These are phyloP conservation scores for Multifurca ochricompacta DNA, from an alignment of 768 basidiomycete species.

Conservation along the genomic window DNA sequence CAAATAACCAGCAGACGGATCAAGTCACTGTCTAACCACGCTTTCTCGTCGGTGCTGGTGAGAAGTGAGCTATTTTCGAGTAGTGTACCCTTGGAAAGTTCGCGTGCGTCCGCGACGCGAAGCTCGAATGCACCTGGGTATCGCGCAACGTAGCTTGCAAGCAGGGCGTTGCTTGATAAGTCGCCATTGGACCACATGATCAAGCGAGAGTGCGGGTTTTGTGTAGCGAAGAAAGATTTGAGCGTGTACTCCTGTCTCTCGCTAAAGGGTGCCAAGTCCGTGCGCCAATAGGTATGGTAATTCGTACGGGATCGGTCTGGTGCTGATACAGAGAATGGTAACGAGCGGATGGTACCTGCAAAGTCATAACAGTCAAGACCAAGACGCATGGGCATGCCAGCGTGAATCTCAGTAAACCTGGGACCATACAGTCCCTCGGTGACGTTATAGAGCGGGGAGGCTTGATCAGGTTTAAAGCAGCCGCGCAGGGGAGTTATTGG, in stretches of 20 bases:
- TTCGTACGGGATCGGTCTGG: slow-evolving; percentile 41
- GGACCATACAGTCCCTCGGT: slow-evolving; percentile 56
- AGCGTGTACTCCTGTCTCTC: slow-evolving; percentile 85
- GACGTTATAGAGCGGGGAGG: slow-evolving; percentile 63
- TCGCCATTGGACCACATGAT: slow-evolving; percentile 93
- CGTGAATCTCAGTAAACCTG: slow-evolving; percentile 63
- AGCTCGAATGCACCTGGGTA: slow-evolving; percentile 71
- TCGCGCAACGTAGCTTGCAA: slow-evolving; percentile 48
- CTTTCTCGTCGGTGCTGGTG: slow-evolving; percentile 59
- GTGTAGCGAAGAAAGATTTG: slow-evolving; percentile 91
- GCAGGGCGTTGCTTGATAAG: slow-evolving; percentile 44
- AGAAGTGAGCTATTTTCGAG: slow-evolving; percentile 61
- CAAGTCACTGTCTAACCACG: slow-evolving; percentile 94
- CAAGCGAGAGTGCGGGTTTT: slow-evolving; percentile 55
- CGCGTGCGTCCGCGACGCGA: slow-evolving; percentile 55
- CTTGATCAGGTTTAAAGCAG: slow-evolving; percentile 59
- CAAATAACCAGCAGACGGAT: slow-evolving; percentile 83
- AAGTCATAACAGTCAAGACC: slow-evolving; percentile 92
- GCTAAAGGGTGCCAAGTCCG: slow-evolving; percentile 75
- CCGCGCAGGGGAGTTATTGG: slow-evolving; percentile 54
- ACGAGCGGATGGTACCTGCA: slow-evolving; percentile 61
- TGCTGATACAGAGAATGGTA: background rate
- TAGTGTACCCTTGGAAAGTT: slow-evolving; percentile 67
- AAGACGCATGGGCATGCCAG: slow-evolving; percentile 68
- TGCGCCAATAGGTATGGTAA: slow-evolving; percentile 93